Evolutionary conservation across 148 eudicot species (phyloP).

Genomic region (Chenopodium album): DNA sequence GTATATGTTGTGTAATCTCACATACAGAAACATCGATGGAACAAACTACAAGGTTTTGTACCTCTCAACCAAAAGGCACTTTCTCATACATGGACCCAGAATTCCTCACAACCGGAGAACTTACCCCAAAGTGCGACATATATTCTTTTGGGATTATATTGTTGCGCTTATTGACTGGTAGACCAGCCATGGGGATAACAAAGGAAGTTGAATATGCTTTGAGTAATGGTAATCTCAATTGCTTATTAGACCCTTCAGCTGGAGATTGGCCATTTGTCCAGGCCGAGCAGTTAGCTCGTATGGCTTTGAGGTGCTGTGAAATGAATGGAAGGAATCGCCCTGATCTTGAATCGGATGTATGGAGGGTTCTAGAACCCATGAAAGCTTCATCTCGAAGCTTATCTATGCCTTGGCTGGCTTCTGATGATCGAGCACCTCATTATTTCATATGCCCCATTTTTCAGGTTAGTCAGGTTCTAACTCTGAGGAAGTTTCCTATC

Average conservation of each 20-base stretch:
- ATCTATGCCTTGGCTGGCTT: slow-evolving; percentile 30
- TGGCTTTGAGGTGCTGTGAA: slow-evolving; percentile 75
- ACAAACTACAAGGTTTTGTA: slow-evolving; percentile 37
- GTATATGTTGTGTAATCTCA: slow-evolving; percentile 53
- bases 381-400: slow-evolving; percentile 52
- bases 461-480: slow-evolving; percentile 46
- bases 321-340: slow-evolving; percentile 48
- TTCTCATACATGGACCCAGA: slow-evolving; percentile 75
- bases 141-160: slow-evolving; percentile 81
- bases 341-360: slow-evolving; percentile 63
- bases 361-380: slow-evolving; percentile 76
- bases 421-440: slow-evolving; percentile 44
- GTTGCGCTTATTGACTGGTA: slow-evolving; percentile 68
- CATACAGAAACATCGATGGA: slow-evolving; percentile 38
- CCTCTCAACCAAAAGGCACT: slow-evolving; percentile 68
- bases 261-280: slow-evolving; percentile 98
- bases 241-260: slow-evolving; percentile 68
- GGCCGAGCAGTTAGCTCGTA: slow-evolving; percentile 71
- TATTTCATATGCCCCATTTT: slow-evolving; percentile 85
- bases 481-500: neutral
- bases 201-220: slow-evolving; percentile 69
- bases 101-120: slow-evolving; percentile 63
- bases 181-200: slow-evolving; percentile 53
- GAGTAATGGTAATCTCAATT: slow-evolving; percentile 49
- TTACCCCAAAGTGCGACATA: slow-evolving; percentile 71